A percentile compares a stretch with the other conserved stretches of the same genome.
These are phyloP conservation scores for Penicillium sumatraense DNA, from an alignment of 2,329 filamentous ascomycete species.

Conservation along the genomic window DNA sequence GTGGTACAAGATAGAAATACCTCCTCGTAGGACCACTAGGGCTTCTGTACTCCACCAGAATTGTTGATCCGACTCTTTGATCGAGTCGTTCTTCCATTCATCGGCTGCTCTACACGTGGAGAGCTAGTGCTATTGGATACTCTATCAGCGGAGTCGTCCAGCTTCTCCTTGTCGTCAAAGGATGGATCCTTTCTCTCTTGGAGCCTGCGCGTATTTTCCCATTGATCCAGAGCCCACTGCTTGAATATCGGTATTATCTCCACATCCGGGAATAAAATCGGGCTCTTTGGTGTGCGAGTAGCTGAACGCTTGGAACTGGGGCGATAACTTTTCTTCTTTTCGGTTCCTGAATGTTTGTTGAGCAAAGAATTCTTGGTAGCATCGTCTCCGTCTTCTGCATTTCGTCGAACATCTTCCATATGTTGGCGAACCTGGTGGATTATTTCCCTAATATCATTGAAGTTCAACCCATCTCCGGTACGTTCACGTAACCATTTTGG, in stretches of 20 bases:
- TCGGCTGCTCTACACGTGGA: too few species aligned
- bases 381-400: constrained; percentile 12
- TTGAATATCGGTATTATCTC: constrained; percentile 44
- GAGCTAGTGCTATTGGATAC: too few species aligned
- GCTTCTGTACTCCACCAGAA: neutral
- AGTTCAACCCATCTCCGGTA: constrained; percentile 31
- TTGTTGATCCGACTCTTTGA: neutral
- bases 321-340: neutral
- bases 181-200: neutral
- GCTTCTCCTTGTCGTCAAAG: neutral
- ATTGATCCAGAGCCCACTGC: constrained; percentile 16
- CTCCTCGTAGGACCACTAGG: neutral
- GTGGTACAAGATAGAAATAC: too few species aligned
- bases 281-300: constrained; percentile 6
- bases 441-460: constrained; percentile 34
- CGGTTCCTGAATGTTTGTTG: neutral
- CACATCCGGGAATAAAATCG: constrained; percentile 42
- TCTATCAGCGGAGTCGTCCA: too few species aligned
- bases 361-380: neutral
- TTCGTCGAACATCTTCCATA: constrained; percentile 17
- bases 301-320: neutral
- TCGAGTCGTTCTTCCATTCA: too few species aligned
- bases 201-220: neutral
- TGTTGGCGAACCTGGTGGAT: constrained; percentile 29
- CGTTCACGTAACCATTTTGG: constrained; percentile 37